Evolutionary conservation across 2,329 filamentous ascomycete genomes (phyloP), one percentile per base, ranked within the genome.

Genomic region (Stemphylium beticola): DNA sequence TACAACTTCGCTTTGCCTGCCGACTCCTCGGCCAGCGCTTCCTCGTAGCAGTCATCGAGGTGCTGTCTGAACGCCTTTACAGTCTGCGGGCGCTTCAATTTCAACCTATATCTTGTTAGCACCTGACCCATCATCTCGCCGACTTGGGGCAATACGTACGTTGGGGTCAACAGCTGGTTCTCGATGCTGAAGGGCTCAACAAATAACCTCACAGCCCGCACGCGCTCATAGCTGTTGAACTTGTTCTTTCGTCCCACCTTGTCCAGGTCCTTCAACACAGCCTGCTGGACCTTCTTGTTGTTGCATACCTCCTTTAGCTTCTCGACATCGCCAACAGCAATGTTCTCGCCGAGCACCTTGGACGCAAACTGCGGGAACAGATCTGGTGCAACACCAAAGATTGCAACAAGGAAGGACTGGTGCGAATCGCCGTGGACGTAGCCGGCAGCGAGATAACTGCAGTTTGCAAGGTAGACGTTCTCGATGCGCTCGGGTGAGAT

Each of bases 401-500:
- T 85, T 45, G 82, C 92, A 1, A 99, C 92, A 9, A 98, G 82
- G 72, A 84, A 87, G 0, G 90, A 87, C 80, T 98, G 87, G 58
- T 88, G 84, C 58, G 87, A 86, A 73, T 98, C 93, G 36, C 95
- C 95, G 77, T 99, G 93, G 22, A 98, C 91, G 72, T 91, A 97
- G 2, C 88, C 92, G 71, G 89, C 89, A 18, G 87, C 85, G 22
- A 98, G 79, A 65, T 93, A 87, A 61, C 85, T 88, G 59, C 87
- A 87, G 78, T 89, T 92, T 60, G 90, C 91, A 59, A 96, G 82
- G 76, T 93, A 96, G 32, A 96, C 89, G 74, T 96, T 97, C 81
- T 99, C 95, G 71, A 99, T 91, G 53, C 93, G 91, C 79, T 99
- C 95, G 12, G 95, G 95, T 1, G 93, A 96, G 69, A 99, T 92